phyloP scores from a whole-genome alignment of 306 rosid genomes.

The Castanea crenata region DNA sequence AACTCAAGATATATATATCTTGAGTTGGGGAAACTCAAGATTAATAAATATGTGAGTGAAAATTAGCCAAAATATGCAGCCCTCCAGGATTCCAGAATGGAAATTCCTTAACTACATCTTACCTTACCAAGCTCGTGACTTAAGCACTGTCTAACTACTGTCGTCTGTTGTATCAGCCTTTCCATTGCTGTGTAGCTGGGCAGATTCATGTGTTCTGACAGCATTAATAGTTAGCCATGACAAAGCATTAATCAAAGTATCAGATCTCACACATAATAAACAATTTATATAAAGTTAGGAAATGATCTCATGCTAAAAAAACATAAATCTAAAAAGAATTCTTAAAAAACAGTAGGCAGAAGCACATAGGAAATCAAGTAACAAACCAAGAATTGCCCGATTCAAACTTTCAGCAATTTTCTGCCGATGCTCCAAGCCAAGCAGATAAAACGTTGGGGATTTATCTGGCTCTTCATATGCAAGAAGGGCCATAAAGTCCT shows the following conservation, averaged over 20 bases:
- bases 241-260: conserved; percentile 3
- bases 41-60: neutral
- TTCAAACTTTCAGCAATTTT: conserved; percentile 76
- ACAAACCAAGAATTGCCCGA: conserved; percentile 82
- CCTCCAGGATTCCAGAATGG: neutral
- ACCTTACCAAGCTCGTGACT: conserved; percentile 73
- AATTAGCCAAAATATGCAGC: conserved; percentile 14
- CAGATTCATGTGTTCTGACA: conserved; percentile 64
- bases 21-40: neutral
- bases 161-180: conserved; percentile 78
- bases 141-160: conserved; percentile 70
- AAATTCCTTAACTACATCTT: conserved; percentile 21
- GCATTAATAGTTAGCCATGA: conserved; percentile 32
- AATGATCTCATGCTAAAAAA: conserved; percentile 1
- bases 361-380: conserved; percentile 14
- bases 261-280: neutral
- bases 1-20: neutral
- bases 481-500: conserved; percentile 88
- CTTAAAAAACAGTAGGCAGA: neutral
- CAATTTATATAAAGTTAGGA: neutral
- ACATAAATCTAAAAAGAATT: conserved; percentile 2
- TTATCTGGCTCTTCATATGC: conserved; percentile 93
- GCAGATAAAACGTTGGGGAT: conserved; percentile 86
- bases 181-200: conserved; percentile 85
- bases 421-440: conserved; percentile 70